Evolutionary conservation across 192 early-diverging fungal species (phyloP), one percentile per base, ranked within the genome.

Genomic region (Umbelopsis isabellina): DNA sequence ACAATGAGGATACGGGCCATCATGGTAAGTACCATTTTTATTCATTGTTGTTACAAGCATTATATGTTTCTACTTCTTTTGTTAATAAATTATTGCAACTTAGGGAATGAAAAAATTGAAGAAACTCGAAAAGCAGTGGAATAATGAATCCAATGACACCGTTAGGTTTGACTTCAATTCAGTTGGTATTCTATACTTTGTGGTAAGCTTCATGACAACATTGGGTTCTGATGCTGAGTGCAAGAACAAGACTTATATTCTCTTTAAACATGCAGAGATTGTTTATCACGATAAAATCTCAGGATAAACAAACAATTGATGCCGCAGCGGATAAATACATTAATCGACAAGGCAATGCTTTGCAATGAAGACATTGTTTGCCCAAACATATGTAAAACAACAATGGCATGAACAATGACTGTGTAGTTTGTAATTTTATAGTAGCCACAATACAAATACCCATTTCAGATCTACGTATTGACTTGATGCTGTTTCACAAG

Each of bases 61-160:
- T 2, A 35, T 25, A 20, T 4, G 53, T 12, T 35, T 18, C n/a
- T 25, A 35, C 25, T 18, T 35, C 5, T 35, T 5, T 27, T 12
- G 12, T 61, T 16, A 55, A 13, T 61, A 12, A 12, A 25, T 61
- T 18, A 4, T 6, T 2, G 13, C 4, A 6, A 9, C 6, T 41
- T 41, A 61, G 55, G 55, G 55, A 11, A 30, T 61, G 30, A 61
- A 61, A 61, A 61, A 61, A 35, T 61, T 61, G 7, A 61, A 35
- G 16, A 61, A 61, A 35, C 55, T 61, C 18, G 55, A 61, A 16
- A 11, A 30, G 2, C 23, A 61, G 13, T 61, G 55, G 55, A 61
- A 61, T 30, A 25, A 27, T 15, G 55, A 61, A 35, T 30, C 27
- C 18, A 8, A 61, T n/a, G 15, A 35, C 11, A 3, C 12, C 16